These are phyloP conservation scores for Trichoderma sp. DNA, from an alignment of 2,329 filamentous ascomycete species.

Conservation along the genomic window DNA sequence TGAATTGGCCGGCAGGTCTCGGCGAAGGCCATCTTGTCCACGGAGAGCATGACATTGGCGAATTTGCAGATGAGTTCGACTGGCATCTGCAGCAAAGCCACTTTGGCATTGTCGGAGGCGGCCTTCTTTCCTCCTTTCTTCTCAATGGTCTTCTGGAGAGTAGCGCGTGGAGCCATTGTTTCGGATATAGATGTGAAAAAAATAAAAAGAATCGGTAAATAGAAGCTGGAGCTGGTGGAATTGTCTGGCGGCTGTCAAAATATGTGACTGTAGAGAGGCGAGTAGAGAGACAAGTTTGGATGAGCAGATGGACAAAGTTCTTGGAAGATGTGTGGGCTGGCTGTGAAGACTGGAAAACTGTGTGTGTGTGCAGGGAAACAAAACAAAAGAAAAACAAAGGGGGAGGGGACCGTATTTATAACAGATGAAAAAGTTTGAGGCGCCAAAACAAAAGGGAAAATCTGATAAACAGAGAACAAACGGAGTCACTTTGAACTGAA, in stretches of 20 bases:
- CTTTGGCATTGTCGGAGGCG: not conserved
- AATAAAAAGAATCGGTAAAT: not conserved
- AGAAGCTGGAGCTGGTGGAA: not conserved
- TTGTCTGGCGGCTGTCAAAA: not conserved
- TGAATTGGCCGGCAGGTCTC: not conserved
- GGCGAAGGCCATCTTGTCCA: constrained; percentile 6
- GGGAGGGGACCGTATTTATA: not conserved
- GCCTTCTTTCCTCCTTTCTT: not conserved
- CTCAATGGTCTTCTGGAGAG: not conserved
- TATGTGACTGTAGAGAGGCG: not conserved
- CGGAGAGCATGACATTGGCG: not conserved
- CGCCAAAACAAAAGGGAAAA: not conserved
- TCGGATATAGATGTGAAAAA: not conserved
- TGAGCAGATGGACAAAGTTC: not conserved
- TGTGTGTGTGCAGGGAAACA: too few relatives aligned
- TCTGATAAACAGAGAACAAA: not conserved
- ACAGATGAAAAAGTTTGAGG: not conserved
- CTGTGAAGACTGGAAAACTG: not conserved
- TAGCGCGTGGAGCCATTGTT: not conserved
- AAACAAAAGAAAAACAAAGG: not conserved
- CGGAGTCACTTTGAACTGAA: not conserved
- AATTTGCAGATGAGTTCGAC: constrained; percentile 6
- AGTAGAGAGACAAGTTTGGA: not conserved
- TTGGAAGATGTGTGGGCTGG: not conserved
- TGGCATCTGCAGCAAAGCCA: constrained; percentile 9